Evolutionary conservation across 2,329 filamentous ascomycete species (phyloP).

Genomic region (Didymella keratinophila): DNA sequence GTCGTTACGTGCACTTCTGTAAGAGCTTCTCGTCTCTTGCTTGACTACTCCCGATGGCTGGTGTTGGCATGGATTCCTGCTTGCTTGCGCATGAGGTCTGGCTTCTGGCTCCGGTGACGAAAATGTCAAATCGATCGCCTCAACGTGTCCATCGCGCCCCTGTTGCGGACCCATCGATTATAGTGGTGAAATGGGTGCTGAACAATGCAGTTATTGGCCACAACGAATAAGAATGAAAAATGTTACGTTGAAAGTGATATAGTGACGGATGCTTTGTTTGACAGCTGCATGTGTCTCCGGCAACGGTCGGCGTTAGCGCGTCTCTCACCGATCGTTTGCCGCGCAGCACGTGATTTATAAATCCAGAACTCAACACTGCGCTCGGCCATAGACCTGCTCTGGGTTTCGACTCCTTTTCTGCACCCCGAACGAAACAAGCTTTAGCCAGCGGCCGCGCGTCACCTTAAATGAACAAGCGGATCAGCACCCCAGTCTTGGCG

Average conservation of each 20-base stretch:
- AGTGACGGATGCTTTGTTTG: not conserved
- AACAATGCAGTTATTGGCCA: not conserved
- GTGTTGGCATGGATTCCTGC: slow-evolving; percentile 19
- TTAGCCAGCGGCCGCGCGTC: slow-evolving; percentile 4
- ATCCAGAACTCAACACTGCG: not conserved
- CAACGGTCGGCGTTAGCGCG: not conserved
- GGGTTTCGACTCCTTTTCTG: slow-evolving; percentile 1
- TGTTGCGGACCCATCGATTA: slow-evolving; percentile 11
- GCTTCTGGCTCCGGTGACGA: slow-evolving; percentile 35
- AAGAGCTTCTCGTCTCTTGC: slow-evolving; percentile 14
- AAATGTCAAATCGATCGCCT: slow-evolving; percentile 38
- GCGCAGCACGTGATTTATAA: slow-evolving; percentile 6
- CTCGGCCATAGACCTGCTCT: not conserved
- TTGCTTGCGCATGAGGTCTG: slow-evolving; percentile 11
- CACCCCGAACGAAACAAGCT: slow-evolving; percentile 1
- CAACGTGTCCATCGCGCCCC: slow-evolving; percentile 8
- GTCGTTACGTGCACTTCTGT: not conserved
- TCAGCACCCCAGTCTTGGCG: slow-evolving; percentile 13
- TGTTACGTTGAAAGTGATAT: not conserved
- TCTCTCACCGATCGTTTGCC: slow-evolving; percentile 4
- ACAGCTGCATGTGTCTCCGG: not conserved
- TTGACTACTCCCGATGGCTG: slow-evolving; percentile 17
- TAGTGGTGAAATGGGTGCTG: not conserved
- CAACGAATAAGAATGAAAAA: not conserved
- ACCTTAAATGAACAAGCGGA: slow-evolving; percentile 8